Base-by-base conservation (phyloP, 1,284 basidiomycete genomes). In the Chalciporus sp. region DNA sequence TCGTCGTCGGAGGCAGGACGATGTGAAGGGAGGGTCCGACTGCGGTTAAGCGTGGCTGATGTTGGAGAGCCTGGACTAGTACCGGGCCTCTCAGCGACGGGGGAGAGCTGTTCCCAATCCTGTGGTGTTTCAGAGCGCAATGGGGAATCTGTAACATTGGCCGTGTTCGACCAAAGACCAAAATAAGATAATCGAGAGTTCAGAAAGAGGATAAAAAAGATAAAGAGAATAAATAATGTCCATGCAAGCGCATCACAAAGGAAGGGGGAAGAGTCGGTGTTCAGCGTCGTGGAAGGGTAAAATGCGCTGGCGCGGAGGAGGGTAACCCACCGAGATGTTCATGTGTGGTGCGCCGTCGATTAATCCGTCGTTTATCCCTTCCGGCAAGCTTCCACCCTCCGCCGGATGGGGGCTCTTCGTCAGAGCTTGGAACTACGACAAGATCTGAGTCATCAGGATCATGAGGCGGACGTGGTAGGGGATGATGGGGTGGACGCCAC, bases 1-100 rank as follows among this genome's bases (percentile, higher is more conserved):
- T 77, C 75, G 31, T 75, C 74, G 29, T 74, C 74, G 20, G 59
- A 51, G 49, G 65, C 53, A 54, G 49, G 61, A 55, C 69, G 65
- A 16, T 66, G 67, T 1, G 79, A 77, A 7, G 86, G 86, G 52
- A 88, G 57, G 31, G 86, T 88, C 58, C 80, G 76, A 64, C 86
- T 86, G 33, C 86, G 76, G 42, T 73, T 74, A 26, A 72, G 69
- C n/a, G 69, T 64, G 44, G 63, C 53, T 17, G 62, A 54, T 0
- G 49, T 53, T 19, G 58, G 51, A 49, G 63, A 64, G 61, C 40
- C 50, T n/a, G 53, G 55, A 55, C 35, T 68, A 26, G 69, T 65
- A 41, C 63, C 58, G 23, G 76, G 69, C 55, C 74, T 61, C 56
- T 82, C 79, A 6, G 69, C 59, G 35, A 77, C 76, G 17, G 81